These are phyloP conservation scores for Aspergillus texensis DNA, from an alignment of 2,329 filamentous ascomycete species.

Conservation along the genomic window DNA sequence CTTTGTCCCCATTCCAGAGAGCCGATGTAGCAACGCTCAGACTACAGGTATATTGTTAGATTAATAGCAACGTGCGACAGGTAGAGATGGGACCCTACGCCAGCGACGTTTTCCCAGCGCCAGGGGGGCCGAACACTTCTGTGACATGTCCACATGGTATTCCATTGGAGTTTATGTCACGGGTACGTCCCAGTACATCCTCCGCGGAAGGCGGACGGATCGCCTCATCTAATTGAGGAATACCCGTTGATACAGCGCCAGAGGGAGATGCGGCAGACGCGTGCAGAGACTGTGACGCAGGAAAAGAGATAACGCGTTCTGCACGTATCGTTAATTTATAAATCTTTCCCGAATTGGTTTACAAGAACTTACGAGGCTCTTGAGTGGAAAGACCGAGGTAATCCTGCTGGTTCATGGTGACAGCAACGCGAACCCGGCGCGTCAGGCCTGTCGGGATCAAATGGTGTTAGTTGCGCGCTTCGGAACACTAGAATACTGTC, in stretches of 20 bases:
- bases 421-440: neutral
- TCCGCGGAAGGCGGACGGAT: conserved; percentile 20
- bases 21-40: conserved; percentile 70
- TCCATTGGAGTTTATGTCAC: conserved; percentile 50
- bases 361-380: conserved; percentile 30
- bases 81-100: conserved; percentile 58
- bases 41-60: conserved; percentile 49
- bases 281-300: conserved; percentile 41
- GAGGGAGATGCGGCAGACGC: conserved; percentile 25
- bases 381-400: conserved; percentile 22
- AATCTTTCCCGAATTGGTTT: neutral
- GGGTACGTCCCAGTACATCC: conserved; percentile 13
- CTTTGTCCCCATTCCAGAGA: conserved; percentile 61
- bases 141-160: conserved; percentile 76
- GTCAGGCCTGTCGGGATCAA: neutral
- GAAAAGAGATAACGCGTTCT: conserved; percentile 38
- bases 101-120: conserved; percentile 80
- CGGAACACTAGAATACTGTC: neutral
- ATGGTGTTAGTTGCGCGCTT: neutral
- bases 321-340: conserved; percentile 7
- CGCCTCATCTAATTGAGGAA: conserved; percentile 51
- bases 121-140: conserved; percentile 86
- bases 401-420: conserved; percentile 1
- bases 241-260: conserved; percentile 44
- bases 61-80: conserved; percentile 12